These are phyloP conservation scores for Climacium dendroides DNA, from an alignment of 225 moss, liverwort and hornwort species.

Conservation along the genomic window DNA sequence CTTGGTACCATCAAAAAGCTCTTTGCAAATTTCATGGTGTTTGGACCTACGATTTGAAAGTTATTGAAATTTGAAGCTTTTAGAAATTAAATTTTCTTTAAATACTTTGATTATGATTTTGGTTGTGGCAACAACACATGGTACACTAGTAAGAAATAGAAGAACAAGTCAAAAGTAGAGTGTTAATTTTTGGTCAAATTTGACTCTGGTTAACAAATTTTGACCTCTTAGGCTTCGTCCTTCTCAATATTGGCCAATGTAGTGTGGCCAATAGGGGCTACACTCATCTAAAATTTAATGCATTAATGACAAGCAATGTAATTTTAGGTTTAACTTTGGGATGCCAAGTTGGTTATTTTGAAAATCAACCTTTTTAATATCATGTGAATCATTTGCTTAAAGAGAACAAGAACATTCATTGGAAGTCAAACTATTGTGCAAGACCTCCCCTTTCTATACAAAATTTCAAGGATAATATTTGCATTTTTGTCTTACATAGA, in stretches of 20 bases:
- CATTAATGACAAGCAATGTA: neutral
- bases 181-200: neutral
- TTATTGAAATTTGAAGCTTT: too few species aligned
- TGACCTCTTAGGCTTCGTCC: fast-evolving
- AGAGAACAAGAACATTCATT: neutral
- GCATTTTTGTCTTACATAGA: fast-evolving
- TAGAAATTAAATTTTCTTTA: too few species aligned
- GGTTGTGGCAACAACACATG: too few species aligned
- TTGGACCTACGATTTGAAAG: too few species aligned
- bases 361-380: fast-evolving
- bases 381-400: neutral
- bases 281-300: fast-evolving
- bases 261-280: fast-evolving
- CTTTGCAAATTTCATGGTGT: too few species aligned
- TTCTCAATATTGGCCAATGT: fast-evolving
- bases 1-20: too few species aligned
- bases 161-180: neutral
- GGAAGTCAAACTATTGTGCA: neutral
- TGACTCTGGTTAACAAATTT: fast-evolving
- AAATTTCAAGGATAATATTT: neutral
- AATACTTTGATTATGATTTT: too few species aligned
- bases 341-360: fast-evolving
- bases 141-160: too few species aligned
- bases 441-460: fast-evolving
- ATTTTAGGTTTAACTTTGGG: too few species aligned